Conservation (phyloP, 768 basidiomycete species). For the Sporobolomyces phaffii region DNA sequence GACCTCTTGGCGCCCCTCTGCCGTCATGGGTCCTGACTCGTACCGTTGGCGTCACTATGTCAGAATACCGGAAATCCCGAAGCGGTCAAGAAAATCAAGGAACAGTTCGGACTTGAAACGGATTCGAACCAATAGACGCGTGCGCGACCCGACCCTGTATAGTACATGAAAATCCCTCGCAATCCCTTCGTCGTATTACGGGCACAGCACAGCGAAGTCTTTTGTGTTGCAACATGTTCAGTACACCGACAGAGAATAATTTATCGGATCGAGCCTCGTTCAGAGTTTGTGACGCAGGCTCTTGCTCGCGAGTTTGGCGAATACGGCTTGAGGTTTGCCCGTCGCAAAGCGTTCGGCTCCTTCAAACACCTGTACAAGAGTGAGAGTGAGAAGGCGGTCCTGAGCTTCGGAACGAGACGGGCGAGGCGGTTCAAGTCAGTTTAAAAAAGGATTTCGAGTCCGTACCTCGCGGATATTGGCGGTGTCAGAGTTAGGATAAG, state of each 20-base stretch:
- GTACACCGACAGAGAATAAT: no score
- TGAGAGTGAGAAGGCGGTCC: neutral
- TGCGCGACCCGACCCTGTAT: no score
- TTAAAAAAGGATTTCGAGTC: neutral
- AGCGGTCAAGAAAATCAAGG: conserved; percentile 59
- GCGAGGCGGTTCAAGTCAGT: no score
- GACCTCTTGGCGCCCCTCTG: no score
- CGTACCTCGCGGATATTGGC: conserved; percentile 29
- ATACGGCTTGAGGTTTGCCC: conserved; percentile 56
- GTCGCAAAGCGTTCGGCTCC: conserved; percentile 58
- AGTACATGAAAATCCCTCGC: no score
- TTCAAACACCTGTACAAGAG: conserved; percentile 14
- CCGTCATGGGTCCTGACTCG: neutral
- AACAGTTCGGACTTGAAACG: conserved; percentile 29
- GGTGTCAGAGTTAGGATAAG: conserved; percentile 19
- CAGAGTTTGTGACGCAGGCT: conserved; percentile 32
- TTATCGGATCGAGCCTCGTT: no score
- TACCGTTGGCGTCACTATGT: neutral
- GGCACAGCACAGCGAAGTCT: no score
- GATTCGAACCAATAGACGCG: no score
- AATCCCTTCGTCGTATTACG: no score
- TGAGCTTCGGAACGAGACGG: neutral
- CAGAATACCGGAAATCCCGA: conserved; percentile 66
- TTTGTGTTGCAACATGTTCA: no score
- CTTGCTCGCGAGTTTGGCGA: conserved; percentile 44